A percentile compares a stretch with the other conserved stretches of the same genome.
These are phyloP conservation scores for Plasmodium adleri DNA, from an alignment of 169 alveolate species.

Conservation along the genomic window DNA sequence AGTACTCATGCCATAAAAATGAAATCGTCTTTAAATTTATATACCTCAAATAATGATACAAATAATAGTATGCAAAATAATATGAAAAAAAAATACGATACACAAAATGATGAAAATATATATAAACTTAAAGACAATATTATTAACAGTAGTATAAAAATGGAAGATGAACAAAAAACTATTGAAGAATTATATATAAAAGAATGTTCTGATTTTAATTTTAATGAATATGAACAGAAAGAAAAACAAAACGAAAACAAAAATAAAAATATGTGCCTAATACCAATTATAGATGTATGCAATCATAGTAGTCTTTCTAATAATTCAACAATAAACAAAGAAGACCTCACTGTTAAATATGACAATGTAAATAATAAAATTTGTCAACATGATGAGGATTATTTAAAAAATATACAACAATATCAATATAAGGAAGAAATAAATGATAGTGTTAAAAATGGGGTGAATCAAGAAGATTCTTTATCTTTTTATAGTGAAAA, in stretches of 20 bases:
- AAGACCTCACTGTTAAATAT: not conserved
- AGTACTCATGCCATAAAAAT: constrained; percentile 50
- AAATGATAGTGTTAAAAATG: too few relatives aligned
- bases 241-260: constrained; percentile 60
- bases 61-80: too few relatives aligned
- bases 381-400: too few relatives aligned
- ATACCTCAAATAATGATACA: not conserved
- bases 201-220: constrained; percentile 52
- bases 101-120: not conserved
- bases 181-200: constrained; percentile 10
- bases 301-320: constrained; percentile 36
- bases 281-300: constrained; percentile 69
- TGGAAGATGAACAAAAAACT: constrained; percentile 7
- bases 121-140: constrained; percentile 27
- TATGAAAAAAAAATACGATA: not conserved
- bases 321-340: constrained; percentile 46
- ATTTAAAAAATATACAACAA: too few relatives aligned
- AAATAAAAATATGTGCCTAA: constrained; percentile 64
- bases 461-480: too few relatives aligned
- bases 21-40: not conserved
- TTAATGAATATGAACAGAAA: constrained; percentile 54
- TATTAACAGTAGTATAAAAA: constrained; percentile 51
- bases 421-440: too few relatives aligned
- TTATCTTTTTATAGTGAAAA: not conserved
- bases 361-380: too few relatives aligned